Evolutionary conservation across 257 asterid genomes (phyloP), one percentile per base, ranked within the genome.

Genomic region (Gentiana straminea): DNA sequence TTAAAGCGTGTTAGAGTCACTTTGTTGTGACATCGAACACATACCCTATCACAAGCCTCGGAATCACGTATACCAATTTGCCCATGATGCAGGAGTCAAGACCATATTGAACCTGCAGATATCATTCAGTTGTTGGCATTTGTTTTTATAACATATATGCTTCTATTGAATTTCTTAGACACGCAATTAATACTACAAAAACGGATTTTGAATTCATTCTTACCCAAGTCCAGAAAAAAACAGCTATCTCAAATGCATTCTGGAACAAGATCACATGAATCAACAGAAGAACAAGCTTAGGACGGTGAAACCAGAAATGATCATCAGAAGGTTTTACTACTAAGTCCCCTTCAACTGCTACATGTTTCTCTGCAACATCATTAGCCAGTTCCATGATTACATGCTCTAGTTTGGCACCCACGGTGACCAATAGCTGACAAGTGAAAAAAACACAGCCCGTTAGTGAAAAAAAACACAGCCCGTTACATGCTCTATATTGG

Each of bases 71-170:
- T 33, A 64, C 66, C 24, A 66, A 72, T 62, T 57, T 35, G 55
- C 86, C 94, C 92, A 85, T 82, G 41, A 85, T 82, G 94, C 94
- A 84, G 2, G 94, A 84, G 66, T 82, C 63, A 52, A 84, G 79
- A 13, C 68, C 62, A 48, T 55, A 81, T 52, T 68, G 72, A 47
- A 77, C 75, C 92, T 84, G 73, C 24, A 24, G 24, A 24, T 24
- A 24, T 59, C 63, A 67, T 54, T 67, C 52, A 51, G 4, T 7
- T 13, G 51, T 24, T 24, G 24, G 24, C 24, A 24, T 24, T 24
- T 24, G 24, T 24, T 24, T 24, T 24, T 24, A 24, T 24, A 24
- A 24, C 24, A 24, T 24, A 24, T 24, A 24, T 24, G 24, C 24
- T 24, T 24, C 24, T 24, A 24, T 24, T 24, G 24, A 24, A 24